Conservation (phyloP, 306 rosid species). For the Vigna mungo region DNA sequence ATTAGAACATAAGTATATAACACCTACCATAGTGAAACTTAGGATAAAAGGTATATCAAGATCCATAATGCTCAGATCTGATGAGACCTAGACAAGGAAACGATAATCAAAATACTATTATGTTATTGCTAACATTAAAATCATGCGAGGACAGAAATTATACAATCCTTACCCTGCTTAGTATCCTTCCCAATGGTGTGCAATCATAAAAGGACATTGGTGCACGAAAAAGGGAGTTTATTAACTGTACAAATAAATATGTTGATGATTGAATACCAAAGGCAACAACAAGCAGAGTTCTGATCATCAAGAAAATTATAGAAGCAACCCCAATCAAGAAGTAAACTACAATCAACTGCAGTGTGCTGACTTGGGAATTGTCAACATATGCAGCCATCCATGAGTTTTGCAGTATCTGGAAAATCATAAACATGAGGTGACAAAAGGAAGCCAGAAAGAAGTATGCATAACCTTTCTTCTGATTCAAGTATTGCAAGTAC, state of each 20-base stretch:
- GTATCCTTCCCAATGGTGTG: slow-evolving; percentile 67
- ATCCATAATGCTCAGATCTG: slow-evolving; percentile 59
- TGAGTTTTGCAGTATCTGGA: slow-evolving; percentile 54
- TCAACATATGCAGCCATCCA: slow-evolving; percentile 61
- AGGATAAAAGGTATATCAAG: slow-evolving; percentile 54
- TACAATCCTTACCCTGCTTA: slow-evolving; percentile 53
- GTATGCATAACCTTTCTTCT: slow-evolving; percentile 46
- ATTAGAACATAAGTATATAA: slow-evolving; percentile 28
- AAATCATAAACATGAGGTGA: slow-evolving; percentile 34
- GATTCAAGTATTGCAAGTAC: slow-evolving; percentile 58
- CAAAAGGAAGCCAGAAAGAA: slow-evolving; percentile 32
- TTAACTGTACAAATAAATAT: slow-evolving; percentile 45
- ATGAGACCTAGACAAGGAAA: slow-evolving; percentile 48
- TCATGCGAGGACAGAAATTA: neutral
- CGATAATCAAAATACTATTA: slow-evolving; percentile 1
- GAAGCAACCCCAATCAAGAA: slow-evolving; percentile 40
- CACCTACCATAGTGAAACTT: neutral
- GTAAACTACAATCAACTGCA: slow-evolving; percentile 46
- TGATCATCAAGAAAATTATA: slow-evolving; percentile 20
- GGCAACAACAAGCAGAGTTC: slow-evolving; percentile 29
- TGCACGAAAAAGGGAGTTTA: slow-evolving; percentile 60
- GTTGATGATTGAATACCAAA: slow-evolving; percentile 52
- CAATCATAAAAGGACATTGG: slow-evolving; percentile 66
- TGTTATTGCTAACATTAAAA: neutral
- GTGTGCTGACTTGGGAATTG: slow-evolving; percentile 32